Evolutionary conservation across 768 basidiomycete species (phyloP).

Genomic region (Aureoboletus auriporus): DNA sequence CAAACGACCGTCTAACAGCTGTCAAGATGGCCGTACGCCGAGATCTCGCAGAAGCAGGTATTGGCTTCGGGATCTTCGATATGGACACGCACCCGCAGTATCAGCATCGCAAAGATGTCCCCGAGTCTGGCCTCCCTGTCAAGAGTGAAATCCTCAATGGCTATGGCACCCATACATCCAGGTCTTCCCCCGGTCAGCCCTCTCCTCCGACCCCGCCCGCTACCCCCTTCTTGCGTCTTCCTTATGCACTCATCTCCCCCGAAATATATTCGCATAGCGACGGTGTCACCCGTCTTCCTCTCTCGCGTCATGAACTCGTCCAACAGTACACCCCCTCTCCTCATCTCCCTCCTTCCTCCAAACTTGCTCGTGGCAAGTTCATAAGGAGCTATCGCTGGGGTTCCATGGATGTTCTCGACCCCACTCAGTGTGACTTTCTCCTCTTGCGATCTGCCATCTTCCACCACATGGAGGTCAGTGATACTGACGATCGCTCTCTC

Average conservation of each 20-base stretch:
- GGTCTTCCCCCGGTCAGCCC: conserved; percentile 44
- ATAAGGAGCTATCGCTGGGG: conserved; percentile 82
- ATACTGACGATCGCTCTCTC: conserved; percentile 8
- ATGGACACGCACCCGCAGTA: conserved; percentile 54
- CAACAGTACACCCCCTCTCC: conserved; percentile 67
- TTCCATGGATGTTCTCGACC: conserved; percentile 73
- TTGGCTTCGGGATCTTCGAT: conserved; percentile 89
- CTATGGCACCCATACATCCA: conserved; percentile 48
- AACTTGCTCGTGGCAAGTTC: conserved; percentile 60
- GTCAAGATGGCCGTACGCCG: conserved; percentile 77
- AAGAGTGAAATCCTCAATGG: conserved; percentile 53
- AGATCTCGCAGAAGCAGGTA: conserved; percentile 80
- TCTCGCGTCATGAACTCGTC: conserved; percentile 67
- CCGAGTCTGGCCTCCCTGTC: conserved; percentile 37
- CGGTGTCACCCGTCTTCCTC: conserved; percentile 56
- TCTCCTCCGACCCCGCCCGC: conserved; percentile 70
- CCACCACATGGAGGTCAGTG: conserved; percentile 81
- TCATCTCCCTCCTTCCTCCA: conserved; percentile 38
- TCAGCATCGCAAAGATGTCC: conserved; percentile 41
- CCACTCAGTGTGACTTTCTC: conserved; percentile 76
- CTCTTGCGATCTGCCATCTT: conserved; percentile 75
- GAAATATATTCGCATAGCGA: conserved; percentile 84
- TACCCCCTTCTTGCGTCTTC: conserved; percentile 58
- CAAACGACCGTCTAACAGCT: conserved; percentile 74
- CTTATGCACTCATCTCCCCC: conserved; percentile 83